These are phyloP conservation scores for Claviceps purpurea DNA, from an alignment of 2,329 filamentous ascomycete genomes.

Conservation along the genomic window DNA sequence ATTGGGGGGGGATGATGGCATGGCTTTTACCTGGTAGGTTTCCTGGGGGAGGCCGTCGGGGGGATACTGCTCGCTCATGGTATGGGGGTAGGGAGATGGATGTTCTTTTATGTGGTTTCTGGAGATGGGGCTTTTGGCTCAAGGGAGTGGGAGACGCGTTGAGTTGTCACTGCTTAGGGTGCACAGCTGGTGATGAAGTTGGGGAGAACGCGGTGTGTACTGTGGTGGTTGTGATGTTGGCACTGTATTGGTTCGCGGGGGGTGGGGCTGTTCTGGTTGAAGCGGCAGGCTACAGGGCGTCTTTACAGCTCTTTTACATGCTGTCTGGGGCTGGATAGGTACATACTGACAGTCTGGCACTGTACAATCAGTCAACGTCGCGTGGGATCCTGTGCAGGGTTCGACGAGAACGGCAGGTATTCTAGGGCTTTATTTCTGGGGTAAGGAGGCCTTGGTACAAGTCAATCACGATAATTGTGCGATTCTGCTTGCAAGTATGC, in stretches of 20 bases:
- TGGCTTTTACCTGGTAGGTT: slow-evolving; percentile 28
- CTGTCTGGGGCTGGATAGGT: too few species aligned
- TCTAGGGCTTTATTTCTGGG: too few species aligned
- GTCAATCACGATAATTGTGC: too few species aligned
- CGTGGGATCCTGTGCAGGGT: too few species aligned
- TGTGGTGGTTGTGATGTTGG: neutral
- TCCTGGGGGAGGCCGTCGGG: slow-evolving; percentile 21
- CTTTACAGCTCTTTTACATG: neutral
- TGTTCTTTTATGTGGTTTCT: neutral
- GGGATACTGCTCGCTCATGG: slow-evolving; percentile 13
- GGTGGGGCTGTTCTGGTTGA: neutral
- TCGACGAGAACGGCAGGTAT: too few species aligned
- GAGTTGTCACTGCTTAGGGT: too few species aligned
- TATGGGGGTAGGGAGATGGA: neutral
- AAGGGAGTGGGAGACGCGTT: neutral
- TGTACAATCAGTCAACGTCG: too few species aligned
- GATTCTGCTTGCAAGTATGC: too few species aligned
- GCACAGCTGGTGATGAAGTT: too few species aligned
- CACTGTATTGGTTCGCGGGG: neutral
- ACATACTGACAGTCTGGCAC: too few species aligned
- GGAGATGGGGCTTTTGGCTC: too few species aligned
- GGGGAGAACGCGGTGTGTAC: neutral
- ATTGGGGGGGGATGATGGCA: neutral
- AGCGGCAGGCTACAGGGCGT: neutral
- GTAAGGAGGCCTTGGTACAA: too few species aligned